Evolutionary conservation across 768 basidiomycete genomes (phyloP).

Genomic region (Collybia nuda): DNA sequence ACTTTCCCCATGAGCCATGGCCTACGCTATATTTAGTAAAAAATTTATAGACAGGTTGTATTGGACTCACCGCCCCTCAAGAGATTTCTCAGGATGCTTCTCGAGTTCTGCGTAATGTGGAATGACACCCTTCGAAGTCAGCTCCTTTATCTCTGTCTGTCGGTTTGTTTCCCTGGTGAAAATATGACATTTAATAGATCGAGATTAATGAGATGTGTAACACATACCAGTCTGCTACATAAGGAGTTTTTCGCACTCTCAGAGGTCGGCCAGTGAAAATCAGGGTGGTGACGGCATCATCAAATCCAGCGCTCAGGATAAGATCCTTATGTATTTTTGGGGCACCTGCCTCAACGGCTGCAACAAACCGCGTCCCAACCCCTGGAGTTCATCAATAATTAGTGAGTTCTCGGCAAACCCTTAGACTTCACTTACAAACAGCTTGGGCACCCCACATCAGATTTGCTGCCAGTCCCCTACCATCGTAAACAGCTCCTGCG

Average conservation of each 20-base stretch:
- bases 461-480: conserved; percentile 84
- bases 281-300: conserved; percentile 80
- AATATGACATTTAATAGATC: background rate
- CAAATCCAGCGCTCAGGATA: conserved; percentile 66
- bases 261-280: conserved; percentile 91
- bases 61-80: conserved; percentile 43
- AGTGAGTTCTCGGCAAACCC: background rate
- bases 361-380: conserved; percentile 90
- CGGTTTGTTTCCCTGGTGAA: conserved; percentile 69
- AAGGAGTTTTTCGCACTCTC: conserved; percentile 81
- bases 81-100: conserved; percentile 78
- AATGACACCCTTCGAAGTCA: conserved; percentile 82
- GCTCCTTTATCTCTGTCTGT: conserved; percentile 76
- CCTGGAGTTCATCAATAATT: conserved; percentile 29
- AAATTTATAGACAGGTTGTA: background rate
- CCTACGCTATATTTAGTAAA: conserved; percentile 6
- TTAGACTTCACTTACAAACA: conserved; percentile 59
- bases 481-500: conserved; percentile 91
- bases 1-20: conserved; percentile 88
- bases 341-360: conserved; percentile 76
- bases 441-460: conserved; percentile 87
- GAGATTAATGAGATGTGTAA: background rate
- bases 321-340: conserved; percentile 85
- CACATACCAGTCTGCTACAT: conserved; percentile 78
- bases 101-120: conserved; percentile 72